A percentile compares a stretch with the other conserved stretches of the same genome.
These are phyloP conservation scores for Cajanus cajan DNA, from an alignment of 306 rosid genomes.

Conservation along the genomic window DNA sequence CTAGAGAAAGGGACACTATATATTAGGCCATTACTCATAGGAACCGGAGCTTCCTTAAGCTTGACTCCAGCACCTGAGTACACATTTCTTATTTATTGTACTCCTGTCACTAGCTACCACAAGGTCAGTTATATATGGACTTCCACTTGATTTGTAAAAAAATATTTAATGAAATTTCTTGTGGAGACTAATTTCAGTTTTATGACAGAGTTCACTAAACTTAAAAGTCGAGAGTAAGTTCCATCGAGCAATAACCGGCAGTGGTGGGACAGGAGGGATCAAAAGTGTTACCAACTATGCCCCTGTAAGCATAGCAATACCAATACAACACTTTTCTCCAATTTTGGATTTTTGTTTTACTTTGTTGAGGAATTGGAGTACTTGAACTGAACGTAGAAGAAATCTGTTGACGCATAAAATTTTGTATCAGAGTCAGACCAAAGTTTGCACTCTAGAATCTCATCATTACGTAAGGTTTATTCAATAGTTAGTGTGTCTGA, in stretches of 20 bases:
- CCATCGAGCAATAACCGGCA: slow-evolving; percentile 45
- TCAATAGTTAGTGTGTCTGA: too few relatives aligned
- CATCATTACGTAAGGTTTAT: not conserved
- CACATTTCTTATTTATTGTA: slow-evolving; percentile 46
- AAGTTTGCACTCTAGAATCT: not conserved
- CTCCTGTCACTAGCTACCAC: slow-evolving; percentile 51
- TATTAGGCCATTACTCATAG: slow-evolving; percentile 65
- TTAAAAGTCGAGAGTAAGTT: slow-evolving; percentile 42
- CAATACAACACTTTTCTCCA: not conserved
- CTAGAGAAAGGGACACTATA: slow-evolving; percentile 56
- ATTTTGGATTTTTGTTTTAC: not conserved
- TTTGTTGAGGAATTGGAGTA: not conserved
- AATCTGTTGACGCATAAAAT: not conserved
- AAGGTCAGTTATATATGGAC: slow-evolving; percentile 36
- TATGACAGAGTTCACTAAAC: slow-evolving; percentile 42
- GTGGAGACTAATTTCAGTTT: not conserved
- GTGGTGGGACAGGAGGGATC: slow-evolving; percentile 62
- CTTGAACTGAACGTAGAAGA: not conserved
- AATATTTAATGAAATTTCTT: not conserved
- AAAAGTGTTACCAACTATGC: slow-evolving; percentile 61
- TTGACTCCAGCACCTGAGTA: slow-evolving; percentile 48
- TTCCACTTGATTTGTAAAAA: not conserved
- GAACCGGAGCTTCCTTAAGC: slow-evolving; percentile 52
- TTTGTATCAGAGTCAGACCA: too few relatives aligned
- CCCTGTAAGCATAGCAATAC: slow-evolving; percentile 41